Evolutionary conservation across 2,329 filamentous ascomycete genomes (phyloP).

Genomic region (Aspergillus arachidicola): DNA sequence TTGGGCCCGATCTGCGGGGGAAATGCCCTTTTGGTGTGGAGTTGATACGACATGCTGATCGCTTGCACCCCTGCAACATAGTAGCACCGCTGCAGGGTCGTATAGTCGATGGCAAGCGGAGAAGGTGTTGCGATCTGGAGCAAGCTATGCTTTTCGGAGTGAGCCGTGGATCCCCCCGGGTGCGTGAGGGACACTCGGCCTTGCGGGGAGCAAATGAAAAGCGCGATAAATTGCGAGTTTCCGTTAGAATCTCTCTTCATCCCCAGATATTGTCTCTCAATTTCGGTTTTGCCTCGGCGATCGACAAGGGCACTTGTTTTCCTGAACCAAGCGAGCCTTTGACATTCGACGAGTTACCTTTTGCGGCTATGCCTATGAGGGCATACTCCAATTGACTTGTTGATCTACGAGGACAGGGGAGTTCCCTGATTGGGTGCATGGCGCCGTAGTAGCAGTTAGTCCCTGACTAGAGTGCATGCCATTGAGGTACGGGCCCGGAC

Average conservation of each 20-base stretch:
- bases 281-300: conserved; percentile 17
- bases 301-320: conserved; percentile 11
- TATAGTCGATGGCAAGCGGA: conserved; percentile 7
- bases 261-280: conserved; percentile 7
- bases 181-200: conserved; percentile 10
- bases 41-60: conserved; percentile 13
- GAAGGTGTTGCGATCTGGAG: conserved; percentile 12
- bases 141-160: conserved; percentile 13
- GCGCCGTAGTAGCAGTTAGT: conserved; percentile 8
- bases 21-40: conserved; percentile 18
- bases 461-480: conserved; percentile 8
- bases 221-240: conserved; percentile 21
- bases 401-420: not conserved
- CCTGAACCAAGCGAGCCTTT: conserved; percentile 12
- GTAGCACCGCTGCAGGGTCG: conserved; percentile 8
- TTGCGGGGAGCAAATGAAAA: conserved; percentile 15
- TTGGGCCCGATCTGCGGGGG: conserved; percentile 11
- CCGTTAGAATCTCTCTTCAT: conserved; percentile 8
- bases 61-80: not conserved
- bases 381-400: conserved; percentile 10
- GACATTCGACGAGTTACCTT: conserved; percentile 2
- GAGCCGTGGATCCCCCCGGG: conserved; percentile 10
- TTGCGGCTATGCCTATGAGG: conserved; percentile 7
- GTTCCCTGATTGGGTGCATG: conserved; percentile 7
- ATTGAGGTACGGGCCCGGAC: conserved; percentile 6